Evolutionary conservation across 371 early-diverging fungal species (phyloP).

Genomic region (Mucor velutinosus): DNA sequence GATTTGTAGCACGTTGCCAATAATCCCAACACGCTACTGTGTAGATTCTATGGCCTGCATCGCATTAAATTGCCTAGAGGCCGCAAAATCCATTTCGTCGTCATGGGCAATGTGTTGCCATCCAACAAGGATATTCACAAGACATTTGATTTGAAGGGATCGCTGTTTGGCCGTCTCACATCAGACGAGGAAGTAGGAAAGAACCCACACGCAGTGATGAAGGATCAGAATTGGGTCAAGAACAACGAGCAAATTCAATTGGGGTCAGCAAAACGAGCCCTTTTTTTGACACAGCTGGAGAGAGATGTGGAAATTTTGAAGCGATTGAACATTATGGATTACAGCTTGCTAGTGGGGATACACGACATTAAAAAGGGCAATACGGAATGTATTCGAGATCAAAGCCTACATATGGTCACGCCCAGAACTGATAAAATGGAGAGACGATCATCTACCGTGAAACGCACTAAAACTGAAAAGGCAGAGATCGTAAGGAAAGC

Average conservation of each 20-base stretch:
- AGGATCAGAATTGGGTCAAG: conserved; percentile 95
- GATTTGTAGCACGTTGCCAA: conserved; percentile 69
- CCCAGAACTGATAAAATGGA: conserved; percentile 45
- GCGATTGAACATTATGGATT: conserved; percentile 94
- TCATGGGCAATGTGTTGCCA: conserved; percentile 98
- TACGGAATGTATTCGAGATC: conserved; percentile 83
- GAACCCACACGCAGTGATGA: conserved; percentile 84
- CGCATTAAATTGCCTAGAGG: conserved; percentile 93
- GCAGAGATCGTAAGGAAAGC: conserved; percentile 65
- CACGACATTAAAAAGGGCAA: conserved; percentile 88
- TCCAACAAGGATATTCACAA: conserved; percentile 96
- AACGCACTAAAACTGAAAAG: conserved; percentile 48
- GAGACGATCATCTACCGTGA: conserved; percentile 6
- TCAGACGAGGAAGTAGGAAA: conserved; percentile 73
- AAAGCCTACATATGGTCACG: conserved; percentile 80
- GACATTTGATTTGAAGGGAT: conserved; percentile 95
- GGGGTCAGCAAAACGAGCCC: conserved; percentile 78
- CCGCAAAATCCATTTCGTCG: conserved; percentile 95
- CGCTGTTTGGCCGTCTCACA: conserved; percentile 83
- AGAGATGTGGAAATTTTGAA: conserved; percentile 80
- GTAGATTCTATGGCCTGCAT: conserved; percentile 94
- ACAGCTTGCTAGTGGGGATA: conserved; percentile 90
- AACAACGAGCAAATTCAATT: conserved; percentile 71
- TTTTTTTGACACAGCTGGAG: conserved; percentile 83
- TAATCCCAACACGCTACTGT: conserved; percentile 93